Conservation (phyloP, 73 alveolate species). For the Symbiodinium natans region DNA sequence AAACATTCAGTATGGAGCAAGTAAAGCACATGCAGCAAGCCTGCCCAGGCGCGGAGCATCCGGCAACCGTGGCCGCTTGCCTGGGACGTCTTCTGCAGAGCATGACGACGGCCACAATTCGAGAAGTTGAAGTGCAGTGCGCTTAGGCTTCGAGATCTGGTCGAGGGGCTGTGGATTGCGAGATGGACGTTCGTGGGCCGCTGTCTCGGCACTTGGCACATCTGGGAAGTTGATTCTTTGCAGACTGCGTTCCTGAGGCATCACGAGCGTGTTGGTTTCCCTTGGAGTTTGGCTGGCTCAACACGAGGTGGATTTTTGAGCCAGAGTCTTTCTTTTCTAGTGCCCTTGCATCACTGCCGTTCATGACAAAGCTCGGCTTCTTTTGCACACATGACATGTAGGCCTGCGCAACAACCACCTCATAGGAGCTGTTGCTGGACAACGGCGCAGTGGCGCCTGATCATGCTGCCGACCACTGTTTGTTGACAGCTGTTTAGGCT, state of each 20-base stretch:
- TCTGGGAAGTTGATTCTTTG: not conserved
- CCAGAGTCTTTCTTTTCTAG: not conserved
- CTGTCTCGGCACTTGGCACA: not conserved
- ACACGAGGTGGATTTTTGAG: slow-evolving; percentile 24
- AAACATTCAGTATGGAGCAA: too few relatives aligned
- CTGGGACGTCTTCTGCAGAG: too few relatives aligned
- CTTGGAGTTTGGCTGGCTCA: slow-evolving; percentile 78
- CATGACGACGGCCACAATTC: too few relatives aligned
- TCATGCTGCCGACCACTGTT: too few relatives aligned
- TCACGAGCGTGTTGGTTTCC: slow-evolving; percentile 19
- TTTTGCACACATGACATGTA: too few relatives aligned
- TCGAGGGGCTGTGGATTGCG: slow-evolving; percentile 65
- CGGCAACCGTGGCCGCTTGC: slow-evolving; percentile 9
- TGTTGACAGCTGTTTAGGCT: slow-evolving; percentile 3
- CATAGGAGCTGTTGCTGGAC: too few relatives aligned
- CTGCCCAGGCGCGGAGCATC: slow-evolving; percentile 11
- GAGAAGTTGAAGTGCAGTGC: not conserved
- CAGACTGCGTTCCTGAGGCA: not conserved
- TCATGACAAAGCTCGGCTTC: too few relatives aligned
- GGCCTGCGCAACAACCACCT: too few relatives aligned
- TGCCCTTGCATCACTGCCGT: too few relatives aligned
- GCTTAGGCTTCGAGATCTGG: slow-evolving; percentile 32
- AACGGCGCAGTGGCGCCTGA: too few relatives aligned
- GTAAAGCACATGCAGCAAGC: too few relatives aligned
- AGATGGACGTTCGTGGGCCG: slow-evolving; percentile 9